These are phyloP conservation scores for Parastagonospora avenae DNA, from an alignment of 2,329 filamentous ascomycete species.

Conservation along the genomic window DNA sequence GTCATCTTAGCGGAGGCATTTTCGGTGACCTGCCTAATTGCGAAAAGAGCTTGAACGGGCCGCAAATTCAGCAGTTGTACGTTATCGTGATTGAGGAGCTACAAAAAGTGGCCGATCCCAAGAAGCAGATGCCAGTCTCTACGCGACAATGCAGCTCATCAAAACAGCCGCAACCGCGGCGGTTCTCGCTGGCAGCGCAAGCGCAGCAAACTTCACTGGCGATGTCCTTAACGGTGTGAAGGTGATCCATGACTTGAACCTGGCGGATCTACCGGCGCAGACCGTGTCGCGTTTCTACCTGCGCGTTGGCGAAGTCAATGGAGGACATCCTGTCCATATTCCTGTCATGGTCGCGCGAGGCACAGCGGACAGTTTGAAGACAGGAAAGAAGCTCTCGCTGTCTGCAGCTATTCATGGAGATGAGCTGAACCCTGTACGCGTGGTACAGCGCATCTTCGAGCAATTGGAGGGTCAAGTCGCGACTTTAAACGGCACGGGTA, in stretches of 20 bases:
- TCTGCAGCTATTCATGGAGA: constrained; percentile 48
- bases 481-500: constrained; percentile 45
- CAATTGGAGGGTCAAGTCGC: constrained; percentile 33
- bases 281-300: constrained; percentile 46
- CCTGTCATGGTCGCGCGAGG: constrained; percentile 48
- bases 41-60: constrained; percentile 20
- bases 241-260: constrained; percentile 41
- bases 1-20: constrained; percentile 25
- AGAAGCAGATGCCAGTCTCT: constrained; percentile 1
- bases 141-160: constrained; percentile 32
- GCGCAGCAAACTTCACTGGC: constrained; percentile 36
- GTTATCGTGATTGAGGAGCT: constrained; percentile 22
- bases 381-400: constrained; percentile 44
- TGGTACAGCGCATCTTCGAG: constrained; percentile 45
- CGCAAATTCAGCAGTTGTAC: neutral
- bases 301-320: constrained; percentile 46
- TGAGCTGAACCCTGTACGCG: constrained; percentile 46
- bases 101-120: constrained; percentile 9
- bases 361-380: constrained; percentile 42
- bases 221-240: constrained; percentile 40
- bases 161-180: constrained; percentile 21
- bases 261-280: constrained; percentile 44
- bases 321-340: constrained; percentile 44
- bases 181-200: constrained; percentile 19
- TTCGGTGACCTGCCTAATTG: constrained; percentile 37